Base-by-base conservation (phyloP, 305 asterid genomes). In the Striga hermonthica region DNA sequence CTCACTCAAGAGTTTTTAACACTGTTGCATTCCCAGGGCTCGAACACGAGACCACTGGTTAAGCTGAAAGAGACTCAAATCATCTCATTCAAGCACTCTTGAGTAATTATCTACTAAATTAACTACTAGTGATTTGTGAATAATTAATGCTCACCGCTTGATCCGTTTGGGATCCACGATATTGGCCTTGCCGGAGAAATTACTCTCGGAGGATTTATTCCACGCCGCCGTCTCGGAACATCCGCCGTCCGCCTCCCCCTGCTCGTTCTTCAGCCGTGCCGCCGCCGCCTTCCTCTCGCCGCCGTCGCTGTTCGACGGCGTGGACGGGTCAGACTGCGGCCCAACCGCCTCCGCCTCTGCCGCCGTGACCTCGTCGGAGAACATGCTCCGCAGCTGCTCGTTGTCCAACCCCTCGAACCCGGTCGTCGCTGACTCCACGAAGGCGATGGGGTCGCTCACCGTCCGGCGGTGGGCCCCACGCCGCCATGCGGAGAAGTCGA, bases 161-260 rank as follows among this genome's bases (percentile, higher is more conserved):
- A 90, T 82, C 78, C 96, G 81, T 76, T 91, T 91, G 7, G 98
- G 95, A 72, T 91, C 96, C 2, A 72, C 79, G 8, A 80, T 69
- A 9, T 22, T 22, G 31, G 31, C 31, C 31, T 73, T 48, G 38
- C 79, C 82, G 0, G 76, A 79, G 12, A 75, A 67, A 14, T 11
- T 54, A 41, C 72, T 68, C 0, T 70, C 76, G 0, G 78, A 60
- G 28, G 74, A 76, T 13, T 56, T 56, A 37, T 62, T 68, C 31
- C 31, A n/a, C n/a, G n/a, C 74, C 11, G 54, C 52, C 44, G 58
- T 48, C 43, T 48, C 53, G 70, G 60, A 0, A 39, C 4, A 16
- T 76, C 62, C 6, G 31, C 31, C 31, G 31, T 84, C 91, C 39
- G 15, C 80, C 67, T 84, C 95, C 7, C 83, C 86, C 0, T 88